Percentiles rank a stretch among this genome's conserved stretches.
Evolutionary conservation across 495 filamentous ascomycete species (phyloP).

Genomic region (Cercophora newfieldiana): DNA sequence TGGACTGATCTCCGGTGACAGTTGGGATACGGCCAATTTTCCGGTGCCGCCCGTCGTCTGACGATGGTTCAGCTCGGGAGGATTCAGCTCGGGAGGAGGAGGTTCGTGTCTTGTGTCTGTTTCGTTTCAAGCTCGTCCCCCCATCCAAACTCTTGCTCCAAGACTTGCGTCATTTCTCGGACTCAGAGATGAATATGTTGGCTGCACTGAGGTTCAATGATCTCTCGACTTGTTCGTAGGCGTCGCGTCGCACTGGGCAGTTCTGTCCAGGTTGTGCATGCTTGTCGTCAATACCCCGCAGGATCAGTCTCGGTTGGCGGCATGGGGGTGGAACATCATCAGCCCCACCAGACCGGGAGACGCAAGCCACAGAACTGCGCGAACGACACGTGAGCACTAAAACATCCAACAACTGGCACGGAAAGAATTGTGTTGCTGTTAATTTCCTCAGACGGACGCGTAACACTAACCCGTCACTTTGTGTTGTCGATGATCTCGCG

Average conservation of each 20-base stretch:
- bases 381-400: neutral
- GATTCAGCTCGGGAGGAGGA: neutral
- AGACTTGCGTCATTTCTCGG: neutral
- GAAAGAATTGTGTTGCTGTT: neutral
- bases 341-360: neutral
- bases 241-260: neutral
- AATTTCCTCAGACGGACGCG: neutral
- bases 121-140: constrained; percentile 17
- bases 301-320: neutral
- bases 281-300: neutral
- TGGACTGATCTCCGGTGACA: neutral
- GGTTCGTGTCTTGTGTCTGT: constrained; percentile 10
- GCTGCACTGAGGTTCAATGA: neutral
- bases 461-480: neutral
- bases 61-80: neutral
- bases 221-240: neutral
- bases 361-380: neutral
- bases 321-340: neutral
- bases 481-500: neutral
- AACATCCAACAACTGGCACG: neutral
- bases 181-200: neutral
- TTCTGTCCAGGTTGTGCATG: neutral
- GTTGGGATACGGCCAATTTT: neutral
- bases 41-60: neutral
- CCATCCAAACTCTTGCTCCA: neutral